Percentiles rank a stretch among this genome's conserved stretches.
Conservation (phyloP, 768 basidiomycete genomes). For the Pisolithus orientalis region DNA sequence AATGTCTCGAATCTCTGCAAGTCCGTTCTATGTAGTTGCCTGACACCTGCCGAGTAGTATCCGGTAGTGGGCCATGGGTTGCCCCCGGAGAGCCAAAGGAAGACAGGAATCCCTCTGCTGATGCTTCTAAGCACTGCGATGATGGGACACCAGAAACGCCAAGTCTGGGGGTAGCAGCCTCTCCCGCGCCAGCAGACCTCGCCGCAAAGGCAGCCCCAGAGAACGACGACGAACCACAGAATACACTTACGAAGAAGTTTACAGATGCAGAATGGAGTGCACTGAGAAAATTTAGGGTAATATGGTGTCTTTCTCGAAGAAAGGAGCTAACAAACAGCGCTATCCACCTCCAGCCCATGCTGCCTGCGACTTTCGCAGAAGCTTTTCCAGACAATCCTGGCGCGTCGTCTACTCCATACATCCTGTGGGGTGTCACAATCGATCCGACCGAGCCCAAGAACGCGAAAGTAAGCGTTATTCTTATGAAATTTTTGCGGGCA, state of each 20-base stretch:
- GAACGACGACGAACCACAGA: slow-evolving; percentile 52
- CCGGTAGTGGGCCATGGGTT: no score
- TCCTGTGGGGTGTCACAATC: slow-evolving; percentile 67
- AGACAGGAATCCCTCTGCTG: no score
- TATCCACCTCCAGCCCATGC: slow-evolving; percentile 17
- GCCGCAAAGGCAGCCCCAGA: not conserved
- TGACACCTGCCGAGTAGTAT: no score
- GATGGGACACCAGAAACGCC: no score
- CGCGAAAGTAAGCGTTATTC: slow-evolving; percentile 64
- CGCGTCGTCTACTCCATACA: slow-evolving; percentile 44
- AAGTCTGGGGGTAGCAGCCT: no score
- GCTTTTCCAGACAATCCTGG: slow-evolving; percentile 56
- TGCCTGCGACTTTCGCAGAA: slow-evolving; percentile 49
- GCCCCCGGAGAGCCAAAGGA: no score
- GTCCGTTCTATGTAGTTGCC: no score
- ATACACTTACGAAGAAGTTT: slow-evolving; percentile 61
- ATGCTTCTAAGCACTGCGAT: no score
- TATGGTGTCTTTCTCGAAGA: slow-evolving; percentile 10
- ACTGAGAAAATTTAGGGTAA: slow-evolving; percentile 60
- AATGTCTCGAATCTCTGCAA: not conserved
- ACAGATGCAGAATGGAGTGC: slow-evolving; percentile 68
- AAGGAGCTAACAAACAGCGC: slow-evolving; percentile 7
- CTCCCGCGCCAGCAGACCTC: not conserved
- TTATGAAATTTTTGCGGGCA: slow-evolving; percentile 80
- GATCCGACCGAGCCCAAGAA: slow-evolving; percentile 51